These are phyloP conservation scores for Ceratorhiza oryzae-sativae DNA, from an alignment of 1,284 basidiomycete genomes.

Conservation along the genomic window DNA sequence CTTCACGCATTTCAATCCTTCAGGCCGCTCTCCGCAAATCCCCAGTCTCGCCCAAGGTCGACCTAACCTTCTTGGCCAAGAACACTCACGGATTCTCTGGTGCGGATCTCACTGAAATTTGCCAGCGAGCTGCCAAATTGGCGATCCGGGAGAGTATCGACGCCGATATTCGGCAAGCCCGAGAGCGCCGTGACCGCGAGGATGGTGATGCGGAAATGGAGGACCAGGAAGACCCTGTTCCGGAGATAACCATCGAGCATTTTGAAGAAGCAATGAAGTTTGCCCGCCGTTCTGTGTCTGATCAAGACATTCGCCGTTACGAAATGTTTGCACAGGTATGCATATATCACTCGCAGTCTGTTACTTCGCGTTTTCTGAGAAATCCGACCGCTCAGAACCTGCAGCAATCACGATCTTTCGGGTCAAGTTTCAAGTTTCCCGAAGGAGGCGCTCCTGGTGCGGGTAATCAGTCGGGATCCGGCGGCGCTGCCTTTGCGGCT, in stretches of 20 bases:
- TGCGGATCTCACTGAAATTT: constrained; percentile 99
- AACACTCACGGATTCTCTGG: constrained; percentile 98
- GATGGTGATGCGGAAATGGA: constrained; percentile 73
- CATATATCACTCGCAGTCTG: too few species aligned
- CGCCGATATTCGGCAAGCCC: constrained; percentile 80
- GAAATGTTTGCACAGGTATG: constrained; percentile 86
- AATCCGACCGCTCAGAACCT: constrained; percentile 73
- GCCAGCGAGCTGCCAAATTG: constrained; percentile 96
- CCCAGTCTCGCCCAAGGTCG: constrained; percentile 85
- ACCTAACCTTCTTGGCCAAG: constrained; percentile 89
- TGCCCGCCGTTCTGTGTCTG: constrained; percentile 89
- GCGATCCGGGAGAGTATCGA: constrained; percentile 97
- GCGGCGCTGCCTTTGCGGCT: constrained; percentile 81
- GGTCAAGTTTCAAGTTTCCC: constrained; percentile 96
- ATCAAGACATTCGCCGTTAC: constrained; percentile 93
- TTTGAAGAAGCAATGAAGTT: constrained; percentile 99
- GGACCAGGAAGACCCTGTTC: constrained; percentile 95
- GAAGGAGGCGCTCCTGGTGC: constrained; percentile 65
- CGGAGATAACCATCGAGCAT: constrained; percentile 90
- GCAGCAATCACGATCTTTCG: constrained; percentile 87
- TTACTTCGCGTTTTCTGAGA: too few species aligned
- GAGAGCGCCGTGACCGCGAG: constrained; percentile 84
- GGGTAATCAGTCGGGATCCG: constrained; percentile 58
- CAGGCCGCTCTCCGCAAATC: constrained; percentile 92
- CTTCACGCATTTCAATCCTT: constrained; percentile 90